Percentiles rank a stretch among this genome's conserved stretches.
Conservation (phyloP, 179 eudicot genomes). For the Spergularia azorica region DNA sequence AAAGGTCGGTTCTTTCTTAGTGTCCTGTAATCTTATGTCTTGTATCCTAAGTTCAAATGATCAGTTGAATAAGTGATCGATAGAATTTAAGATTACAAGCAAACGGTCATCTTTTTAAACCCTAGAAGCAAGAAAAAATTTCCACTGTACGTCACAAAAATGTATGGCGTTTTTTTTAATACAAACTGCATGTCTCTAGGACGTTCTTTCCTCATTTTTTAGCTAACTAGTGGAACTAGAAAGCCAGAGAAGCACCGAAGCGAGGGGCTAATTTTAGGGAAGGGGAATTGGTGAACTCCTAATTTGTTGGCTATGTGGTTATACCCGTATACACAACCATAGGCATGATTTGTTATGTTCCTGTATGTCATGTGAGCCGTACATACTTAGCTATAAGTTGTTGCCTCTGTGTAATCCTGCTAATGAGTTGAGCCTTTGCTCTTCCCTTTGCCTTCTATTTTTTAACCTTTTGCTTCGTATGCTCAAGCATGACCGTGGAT, state of each 20-base stretch:
- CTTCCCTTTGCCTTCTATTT: too few species aligned
- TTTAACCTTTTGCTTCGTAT: too few species aligned
- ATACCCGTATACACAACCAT: conserved; percentile 1
- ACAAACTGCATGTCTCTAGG: not conserved
- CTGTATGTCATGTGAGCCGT: not conserved
- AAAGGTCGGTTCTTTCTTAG: conserved; percentile 46
- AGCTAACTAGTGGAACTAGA: too few species aligned
- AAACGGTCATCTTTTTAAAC: not conserved
- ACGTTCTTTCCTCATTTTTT: conserved; percentile 10
- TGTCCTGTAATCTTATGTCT: not conserved
- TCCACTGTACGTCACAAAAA: not conserved
- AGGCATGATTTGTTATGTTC: conserved; percentile 10
- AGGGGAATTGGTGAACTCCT: not conserved
- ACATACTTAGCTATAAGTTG: not conserved
- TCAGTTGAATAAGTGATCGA: not conserved
- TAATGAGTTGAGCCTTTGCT: too few species aligned
- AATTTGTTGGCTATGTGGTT: not conserved
- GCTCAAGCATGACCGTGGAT: not conserved
- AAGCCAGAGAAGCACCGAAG: too few species aligned
- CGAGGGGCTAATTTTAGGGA: not conserved
- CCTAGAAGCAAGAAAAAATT: not conserved
- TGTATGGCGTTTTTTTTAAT: too few species aligned
- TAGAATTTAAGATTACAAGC: not conserved
- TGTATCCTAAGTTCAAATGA: not conserved
- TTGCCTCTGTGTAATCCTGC: not conserved